Evolutionary conservation across 345 rosid genomes (phyloP), one percentile per base, ranked within the genome.

Genomic region (Linum tenue): DNA sequence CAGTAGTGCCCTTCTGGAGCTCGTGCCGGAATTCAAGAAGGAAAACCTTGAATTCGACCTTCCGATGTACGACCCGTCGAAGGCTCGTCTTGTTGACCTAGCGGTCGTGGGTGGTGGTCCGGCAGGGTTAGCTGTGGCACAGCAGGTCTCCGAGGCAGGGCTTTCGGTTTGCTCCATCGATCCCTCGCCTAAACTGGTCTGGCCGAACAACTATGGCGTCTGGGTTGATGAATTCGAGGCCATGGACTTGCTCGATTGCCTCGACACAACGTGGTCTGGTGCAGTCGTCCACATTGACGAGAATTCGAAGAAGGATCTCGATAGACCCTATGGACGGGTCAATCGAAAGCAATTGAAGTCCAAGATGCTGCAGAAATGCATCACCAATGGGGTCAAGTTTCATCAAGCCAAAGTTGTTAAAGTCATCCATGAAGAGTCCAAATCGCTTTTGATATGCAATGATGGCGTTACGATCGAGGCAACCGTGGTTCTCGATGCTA

Each of bases 141-240:
- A 90, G 73, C 95, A 81, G 64, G 99, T 94, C 39, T 88, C 99
- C 0, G 88, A 85, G 74, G 96, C 96, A 0, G 99, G 99, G 39
- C 96, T 90, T 61, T 85, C 91, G 0, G 99, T 94, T 31, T 86
- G 95, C 74, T 80, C 83, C 2, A 88, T 92, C n/a, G 97, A 92
- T 56, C 99, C 99, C 0, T 90, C 78, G 42, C 99, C 96, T 2
- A 83, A 77, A 65, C 80, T 92, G 76, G 88, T 92, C n/a, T 92
- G 97, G 97, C 99, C 99, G 44, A 92, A 92, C 70, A 92, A 92
- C 69, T 92, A 92, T 51, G 99, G 99, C 14, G 99, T 90, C 67
- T 94, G 99, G 97, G 97, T 94, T 67, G 97, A 94, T 74, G 97
- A 94, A 69, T 94, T 94, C 67, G 97, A 88, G 73, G 97, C 96